Evolutionary conservation across 164 flowering plant genomes (phyloP), one percentile per base, ranked within the genome.

Genomic region (Liquidambar formosana): DNA sequence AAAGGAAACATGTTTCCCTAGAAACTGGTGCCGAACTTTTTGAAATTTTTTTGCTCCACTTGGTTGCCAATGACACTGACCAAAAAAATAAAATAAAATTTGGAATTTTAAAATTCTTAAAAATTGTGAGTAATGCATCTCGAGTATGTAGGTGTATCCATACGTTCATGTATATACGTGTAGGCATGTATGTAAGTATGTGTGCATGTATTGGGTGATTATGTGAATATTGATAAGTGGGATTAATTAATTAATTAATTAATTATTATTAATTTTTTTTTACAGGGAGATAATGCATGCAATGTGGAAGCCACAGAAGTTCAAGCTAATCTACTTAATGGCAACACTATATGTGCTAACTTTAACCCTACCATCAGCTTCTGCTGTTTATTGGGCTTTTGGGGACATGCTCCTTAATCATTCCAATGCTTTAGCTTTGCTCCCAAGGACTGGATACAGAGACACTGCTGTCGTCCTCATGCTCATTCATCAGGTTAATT

Each of bases 241-340:
- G 22, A 19, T 5, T 38, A 2, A 33, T 33, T 33, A 33, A 33
- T 54, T 53, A 5, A 11, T 44, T 19, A 49, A n/a, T 13, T 15
- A 41, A 9, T 38, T 15, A 19, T 52, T 28, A 3, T 27, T 21
- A 6, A 19, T 38, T 64, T 38, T 57, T 15, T 12, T 25, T 15
- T 71, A 26, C 48, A 88, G 93, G 82, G 93, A 88, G 63, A 85
- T 88, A 28, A 88, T 88, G 92, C 90, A 88, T 76, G 92, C 92
- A 33, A 88, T 88, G 92, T 88, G 92, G 92, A 88, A 88, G 78
- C 93, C 93, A 23, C 93, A 85, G 65, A 88, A 86, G 73, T 88
- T 86, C 84, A 88, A 88, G 85, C 25, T 78, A 10, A 88, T 88
- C 61, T 88, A 88, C 74, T 71, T 88, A 78, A 5, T 83, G 1